Percentiles rank a stretch among this genome's conserved stretches.
These are phyloP conservation scores for Cyclanthera cordifolia DNA, from an alignment of 306 rosid genomes.

Conservation along the genomic window DNA sequence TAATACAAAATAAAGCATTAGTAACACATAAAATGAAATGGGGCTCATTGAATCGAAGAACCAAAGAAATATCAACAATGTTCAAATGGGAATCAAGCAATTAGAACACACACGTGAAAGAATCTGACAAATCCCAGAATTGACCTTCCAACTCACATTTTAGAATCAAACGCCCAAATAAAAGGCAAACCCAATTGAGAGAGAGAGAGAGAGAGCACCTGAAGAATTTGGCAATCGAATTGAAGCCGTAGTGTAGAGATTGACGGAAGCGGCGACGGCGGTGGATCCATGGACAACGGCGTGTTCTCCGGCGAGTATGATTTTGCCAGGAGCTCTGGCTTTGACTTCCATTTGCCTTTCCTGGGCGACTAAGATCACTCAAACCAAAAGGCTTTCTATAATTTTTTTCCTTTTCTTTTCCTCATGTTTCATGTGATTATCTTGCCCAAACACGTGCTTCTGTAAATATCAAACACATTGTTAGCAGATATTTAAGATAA, in stretches of 20 bases:
- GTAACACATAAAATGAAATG: not conserved
- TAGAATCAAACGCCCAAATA: not conserved
- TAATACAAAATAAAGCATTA: not conserved
- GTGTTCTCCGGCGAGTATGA: constrained; percentile 80
- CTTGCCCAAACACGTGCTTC: too few relatives aligned
- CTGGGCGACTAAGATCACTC: too few relatives aligned
- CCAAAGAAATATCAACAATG: not conserved
- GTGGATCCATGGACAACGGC: constrained; percentile 97
- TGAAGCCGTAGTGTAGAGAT: constrained; percentile 56
- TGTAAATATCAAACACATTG: too few relatives aligned
- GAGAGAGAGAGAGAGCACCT: not conserved
- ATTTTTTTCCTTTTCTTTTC: too few relatives aligned
- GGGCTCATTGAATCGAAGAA: not conserved
- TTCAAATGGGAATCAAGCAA: constrained; percentile 13
- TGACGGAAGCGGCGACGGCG: constrained; percentile 81
- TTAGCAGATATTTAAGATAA: too few relatives aligned
- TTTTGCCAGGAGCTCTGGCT: constrained; percentile 88
- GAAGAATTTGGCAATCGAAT: constrained; percentile 53
- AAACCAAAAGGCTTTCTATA: not conserved
- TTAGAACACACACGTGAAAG: not conserved
- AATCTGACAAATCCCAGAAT: not conserved
- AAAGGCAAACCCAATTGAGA: not conserved
- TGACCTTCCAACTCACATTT: not conserved
- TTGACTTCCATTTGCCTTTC: constrained; percentile 67
- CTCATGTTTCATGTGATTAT: too few relatives aligned